Base-by-base conservation (phyloP, 176 grass and related monocot genomes). In the Triticum dicoccoides region DNA sequence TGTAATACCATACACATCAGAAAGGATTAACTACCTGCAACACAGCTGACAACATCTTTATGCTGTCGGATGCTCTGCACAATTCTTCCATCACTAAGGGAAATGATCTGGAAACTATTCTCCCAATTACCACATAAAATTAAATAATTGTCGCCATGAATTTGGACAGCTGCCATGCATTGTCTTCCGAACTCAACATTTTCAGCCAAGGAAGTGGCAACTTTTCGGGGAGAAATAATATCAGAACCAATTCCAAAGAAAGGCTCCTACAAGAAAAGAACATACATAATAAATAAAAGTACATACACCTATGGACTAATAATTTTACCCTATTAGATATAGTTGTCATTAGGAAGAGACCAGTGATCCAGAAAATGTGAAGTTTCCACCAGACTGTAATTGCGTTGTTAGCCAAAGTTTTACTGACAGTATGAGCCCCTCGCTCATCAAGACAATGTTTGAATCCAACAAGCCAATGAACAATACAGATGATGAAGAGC, bases 191-290 rank as follows among this genome's bases (percentile, higher is more conserved):
- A 98, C 39, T 94, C 92, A 88, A 96, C 84, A 80, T 94, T 98
- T 86, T 98, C 96, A 77, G 93, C 92, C 70, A 98, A 70, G 68
- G 70, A 93, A 83, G 96, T 94, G 17, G 93, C 66, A 68, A 98
- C 92, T 81, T 96, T 96, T 20, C 96, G 85, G 25, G 96, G 92
- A 66, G 93, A 82, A 87, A 98, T 88, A 83, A 94, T 80, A 86
- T 98, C 94, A 91, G 93, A 94, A 85, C 96, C 96, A 58, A 98
- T 88, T 87, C 93, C 96, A 91, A 98, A 98, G 76, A 98, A 96
- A 79, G 92, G 96, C 81, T 98, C 96, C 96, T 96, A 67, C 45
- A 86, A 86, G 32, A 75, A 84, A 83, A 87, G 25, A 64, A 61
- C 8, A 86, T 33, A 65, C 33, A 73, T 32, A 78, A 87, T 77